A percentile compares a stretch with the other conserved stretches of the same genome.
Conservation (phyloP, 1,284 basidiomycete species). For the Agroathelia rolfsii region DNA sequence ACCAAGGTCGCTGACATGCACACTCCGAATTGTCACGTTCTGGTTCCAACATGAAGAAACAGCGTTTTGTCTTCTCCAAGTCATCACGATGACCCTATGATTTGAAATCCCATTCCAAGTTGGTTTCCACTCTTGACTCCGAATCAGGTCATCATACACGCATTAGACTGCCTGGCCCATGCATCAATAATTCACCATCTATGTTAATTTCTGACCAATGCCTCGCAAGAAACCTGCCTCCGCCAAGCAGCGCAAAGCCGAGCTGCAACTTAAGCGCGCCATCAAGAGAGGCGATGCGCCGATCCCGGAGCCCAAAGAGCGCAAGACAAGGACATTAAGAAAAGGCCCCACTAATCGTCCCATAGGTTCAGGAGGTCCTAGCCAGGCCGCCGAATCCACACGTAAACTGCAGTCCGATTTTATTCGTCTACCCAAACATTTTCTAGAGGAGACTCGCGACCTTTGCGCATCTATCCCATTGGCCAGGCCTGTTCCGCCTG, state of each 20-base stretch:
- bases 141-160: no score
- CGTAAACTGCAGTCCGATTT: conserved; percentile 65
- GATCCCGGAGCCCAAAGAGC: conserved; percentile 27
- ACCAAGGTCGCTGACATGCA: no score
- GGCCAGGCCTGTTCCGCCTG: conserved; percentile 45
- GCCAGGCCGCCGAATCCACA: conserved; percentile 29
- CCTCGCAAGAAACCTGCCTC: conserved; percentile 51
- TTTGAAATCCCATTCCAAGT: no score
- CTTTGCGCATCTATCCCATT: conserved; percentile 49
- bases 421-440: conserved; percentile 49
- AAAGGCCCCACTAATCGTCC: conserved; percentile 21
- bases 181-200: neutral
- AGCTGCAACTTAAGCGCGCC: conserved; percentile 69
- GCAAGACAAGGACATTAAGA: conserved; percentile 9
- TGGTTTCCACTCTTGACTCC: no score
- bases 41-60: no score
- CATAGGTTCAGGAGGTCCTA: conserved; percentile 14
- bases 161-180: neutral
- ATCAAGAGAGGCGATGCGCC: conserved; percentile 67
- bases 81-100: no score
- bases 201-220: no score
- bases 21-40: no score
- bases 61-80: no score
- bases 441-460: conserved; percentile 52
- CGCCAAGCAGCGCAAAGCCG: conserved; percentile 59